These are phyloP conservation scores for Populus hybrid DNA, from an alignment of 441 rosid species.

Conservation along the genomic window DNA sequence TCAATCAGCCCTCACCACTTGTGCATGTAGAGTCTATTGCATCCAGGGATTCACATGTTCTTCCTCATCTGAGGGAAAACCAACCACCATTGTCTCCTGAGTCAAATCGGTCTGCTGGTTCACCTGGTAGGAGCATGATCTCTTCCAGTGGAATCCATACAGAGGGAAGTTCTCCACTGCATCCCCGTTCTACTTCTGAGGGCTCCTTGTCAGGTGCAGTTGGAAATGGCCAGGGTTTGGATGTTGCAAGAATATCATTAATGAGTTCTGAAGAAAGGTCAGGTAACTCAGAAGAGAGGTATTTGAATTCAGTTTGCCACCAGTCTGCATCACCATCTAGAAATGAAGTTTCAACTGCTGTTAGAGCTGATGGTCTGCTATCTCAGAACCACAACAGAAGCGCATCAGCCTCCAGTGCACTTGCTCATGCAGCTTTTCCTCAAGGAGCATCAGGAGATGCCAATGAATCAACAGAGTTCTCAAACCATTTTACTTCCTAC, in stretches of 20 bases:
- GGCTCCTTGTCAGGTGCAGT: constrained; percentile 41
- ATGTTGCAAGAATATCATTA: constrained; percentile 38
- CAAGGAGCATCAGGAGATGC: constrained; percentile 43
- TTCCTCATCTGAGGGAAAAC: constrained; percentile 33
- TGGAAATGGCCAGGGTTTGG: constrained; percentile 43
- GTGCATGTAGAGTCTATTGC: constrained; percentile 46
- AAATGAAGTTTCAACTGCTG: constrained; percentile 39
- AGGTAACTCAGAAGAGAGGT: constrained; percentile 40
- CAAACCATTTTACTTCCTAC: constrained; percentile 51
- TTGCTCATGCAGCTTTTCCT: constrained; percentile 41
- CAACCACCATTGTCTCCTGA: constrained; percentile 46
- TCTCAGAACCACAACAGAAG: constrained; percentile 49
- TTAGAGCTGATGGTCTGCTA: constrained; percentile 30
- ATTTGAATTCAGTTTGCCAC: constrained; percentile 41
- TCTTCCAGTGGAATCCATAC: constrained; percentile 39
- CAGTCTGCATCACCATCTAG: constrained; percentile 48
- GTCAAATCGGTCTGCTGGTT: constrained; percentile 40
- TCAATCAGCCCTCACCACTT: constrained; percentile 55
- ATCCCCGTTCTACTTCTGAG: constrained; percentile 56
- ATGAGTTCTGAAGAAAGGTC: constrained; percentile 50
- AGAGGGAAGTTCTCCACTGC: constrained; percentile 56
- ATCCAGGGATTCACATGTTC: constrained; percentile 28
- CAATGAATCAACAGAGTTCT: constrained; percentile 54
- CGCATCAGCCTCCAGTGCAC: constrained; percentile 52
- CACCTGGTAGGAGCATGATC: constrained; percentile 40